A percentile compares a stretch with the other conserved stretches of the same genome.
phyloP scores from a whole-genome alignment of 1,139 yeast genomes.

The Sugiyamaella pinicola region DNA sequence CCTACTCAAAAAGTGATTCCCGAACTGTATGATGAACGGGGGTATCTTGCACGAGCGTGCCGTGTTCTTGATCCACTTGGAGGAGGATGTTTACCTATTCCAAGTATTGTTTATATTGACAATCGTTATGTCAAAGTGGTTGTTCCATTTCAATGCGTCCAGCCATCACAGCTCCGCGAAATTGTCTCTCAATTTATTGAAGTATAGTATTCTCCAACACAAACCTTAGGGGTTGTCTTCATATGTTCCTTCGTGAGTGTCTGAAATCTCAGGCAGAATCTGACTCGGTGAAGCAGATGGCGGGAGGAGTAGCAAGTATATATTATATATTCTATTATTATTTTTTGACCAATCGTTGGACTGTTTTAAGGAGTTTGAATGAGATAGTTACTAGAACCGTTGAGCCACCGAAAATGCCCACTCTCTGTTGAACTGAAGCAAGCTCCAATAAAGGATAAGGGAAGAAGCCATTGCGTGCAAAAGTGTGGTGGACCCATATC shows the following conservation, averaged over 20 bases:
- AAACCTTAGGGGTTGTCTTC: no score
- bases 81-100: slow-evolving; percentile 31
- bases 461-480: slow-evolving; percentile 38
- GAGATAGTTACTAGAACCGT: slow-evolving; percentile 28
- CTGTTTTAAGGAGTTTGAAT: slow-evolving; percentile 23
- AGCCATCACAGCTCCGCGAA: slow-evolving; percentile 14
- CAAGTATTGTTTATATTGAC: slow-evolving; percentile 17
- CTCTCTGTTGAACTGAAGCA: slow-evolving; percentile 28
- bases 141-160: slow-evolving; percentile 20
- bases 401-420: slow-evolving; percentile 29
- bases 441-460: slow-evolving; percentile 41
- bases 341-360: slow-evolving; percentile 22
- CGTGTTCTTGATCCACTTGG: slow-evolving; percentile 34
- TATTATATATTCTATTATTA: not conserved
- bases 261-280: no score
- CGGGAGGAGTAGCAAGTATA: no score
- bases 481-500: slow-evolving; percentile 39
- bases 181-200: slow-evolving; percentile 18
- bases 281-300: no score
- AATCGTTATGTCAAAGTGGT: slow-evolving; percentile 12
- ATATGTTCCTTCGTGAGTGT: no score
- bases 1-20: slow-evolving; percentile 13
- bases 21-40: slow-evolving; percentile 21
- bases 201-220: no score
- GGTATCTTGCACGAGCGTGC: slow-evolving; percentile 29